Conservation (phyloP, 345 rosid species). For the Syzygium aromaticum region DNA sequence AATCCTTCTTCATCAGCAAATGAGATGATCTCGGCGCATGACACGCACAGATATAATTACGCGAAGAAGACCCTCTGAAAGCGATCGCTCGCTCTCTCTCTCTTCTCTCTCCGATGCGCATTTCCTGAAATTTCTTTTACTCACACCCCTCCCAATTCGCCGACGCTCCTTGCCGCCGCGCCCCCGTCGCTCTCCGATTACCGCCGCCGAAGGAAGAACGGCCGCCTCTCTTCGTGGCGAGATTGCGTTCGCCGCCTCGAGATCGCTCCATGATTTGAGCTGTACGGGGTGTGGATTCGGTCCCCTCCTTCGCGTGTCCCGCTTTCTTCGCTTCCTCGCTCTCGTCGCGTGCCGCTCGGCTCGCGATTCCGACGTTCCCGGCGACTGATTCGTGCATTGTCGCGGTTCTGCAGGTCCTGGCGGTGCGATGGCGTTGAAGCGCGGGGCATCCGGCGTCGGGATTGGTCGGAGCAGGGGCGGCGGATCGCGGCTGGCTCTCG, state of each 20-base stretch:
- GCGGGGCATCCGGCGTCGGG: conserved; percentile 33
- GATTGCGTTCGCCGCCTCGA: background rate
- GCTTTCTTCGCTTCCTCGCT: background rate
- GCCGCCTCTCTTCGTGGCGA: background rate
- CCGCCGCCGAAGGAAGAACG: background rate
- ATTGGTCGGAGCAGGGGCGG: conserved; percentile 29
- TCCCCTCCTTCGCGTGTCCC: background rate
- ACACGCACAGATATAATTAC: background rate
- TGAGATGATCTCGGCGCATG: background rate
- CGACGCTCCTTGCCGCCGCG: background rate
- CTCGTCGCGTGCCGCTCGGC: background rate
- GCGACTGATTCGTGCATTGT: background rate
- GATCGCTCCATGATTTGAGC: conserved; percentile 8
- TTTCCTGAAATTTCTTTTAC: background rate
- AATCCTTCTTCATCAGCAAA: background rate
- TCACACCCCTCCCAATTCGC: background rate
- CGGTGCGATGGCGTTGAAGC: conserved; percentile 60
- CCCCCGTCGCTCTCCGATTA: background rate
- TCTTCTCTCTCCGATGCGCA: background rate
- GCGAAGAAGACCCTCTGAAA: background rate
- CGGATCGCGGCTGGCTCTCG: conserved; percentile 53
- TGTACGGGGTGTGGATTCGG: background rate
- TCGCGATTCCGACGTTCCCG: background rate
- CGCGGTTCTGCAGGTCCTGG: conserved; percentile 10
- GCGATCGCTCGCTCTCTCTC: background rate